phyloP scores from a whole-genome alignment of 768 basidiomycete species.

The Panaeolus papilionaceus region DNA sequence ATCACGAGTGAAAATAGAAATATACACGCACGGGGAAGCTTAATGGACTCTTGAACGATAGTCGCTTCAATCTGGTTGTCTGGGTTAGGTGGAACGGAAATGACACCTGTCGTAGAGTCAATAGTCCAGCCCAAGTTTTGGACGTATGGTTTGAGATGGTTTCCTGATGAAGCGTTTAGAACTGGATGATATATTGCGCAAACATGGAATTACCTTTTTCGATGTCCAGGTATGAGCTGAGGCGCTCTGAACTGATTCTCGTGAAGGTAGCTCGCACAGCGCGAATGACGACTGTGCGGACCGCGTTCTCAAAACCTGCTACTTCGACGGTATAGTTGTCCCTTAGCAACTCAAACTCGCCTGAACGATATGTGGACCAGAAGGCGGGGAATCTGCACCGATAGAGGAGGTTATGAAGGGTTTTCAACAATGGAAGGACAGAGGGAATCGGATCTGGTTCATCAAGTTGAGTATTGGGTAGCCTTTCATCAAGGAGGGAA shows the following conservation, averaged over 20 bases:
- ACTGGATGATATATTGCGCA: background rate
- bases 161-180: constrained; percentile 41
- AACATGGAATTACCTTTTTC: constrained; percentile 47
- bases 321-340: constrained; percentile 90
- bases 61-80: constrained; percentile 91
- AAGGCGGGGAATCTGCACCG: constrained; percentile 90
- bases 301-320: constrained; percentile 82
- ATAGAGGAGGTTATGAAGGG: constrained; percentile 72
- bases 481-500: constrained; percentile 86
- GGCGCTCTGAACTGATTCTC: constrained; percentile 67
- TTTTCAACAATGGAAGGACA: constrained; percentile 71
- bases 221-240: constrained; percentile 76
- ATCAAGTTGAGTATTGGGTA: constrained; percentile 59
- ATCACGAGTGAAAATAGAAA: constrained; percentile 6
- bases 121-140: constrained; percentile 71
- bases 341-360: constrained; percentile 70
- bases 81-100: constrained; percentile 78
- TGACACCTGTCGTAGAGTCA: constrained; percentile 58
- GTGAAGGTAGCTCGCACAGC: constrained; percentile 83
- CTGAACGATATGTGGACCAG: constrained; percentile 79
- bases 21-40: constrained; percentile 71
- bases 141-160: constrained; percentile 65
- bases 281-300: constrained; percentile 77
- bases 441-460: constrained; percentile 83
- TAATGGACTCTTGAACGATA: constrained; percentile 83